phyloP scores from a whole-genome alignment of 768 basidiomycete species.

The Auricularia heimuer region DNA sequence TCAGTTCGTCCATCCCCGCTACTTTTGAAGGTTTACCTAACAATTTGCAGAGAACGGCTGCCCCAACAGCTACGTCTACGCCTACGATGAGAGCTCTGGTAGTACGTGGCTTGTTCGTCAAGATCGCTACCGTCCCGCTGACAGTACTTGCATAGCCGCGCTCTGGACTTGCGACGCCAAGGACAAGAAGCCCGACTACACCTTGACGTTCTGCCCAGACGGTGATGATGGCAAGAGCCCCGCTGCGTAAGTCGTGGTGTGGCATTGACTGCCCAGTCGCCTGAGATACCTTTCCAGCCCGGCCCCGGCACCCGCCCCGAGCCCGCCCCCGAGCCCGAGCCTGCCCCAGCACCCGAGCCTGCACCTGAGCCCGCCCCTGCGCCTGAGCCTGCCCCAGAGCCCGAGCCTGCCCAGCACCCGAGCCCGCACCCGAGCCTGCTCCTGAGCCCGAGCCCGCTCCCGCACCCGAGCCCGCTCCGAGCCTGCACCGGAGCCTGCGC shows the following conservation, averaged over 20 bases:
- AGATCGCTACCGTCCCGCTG: background rate
- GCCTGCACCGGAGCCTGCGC: background rate
- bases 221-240: background rate
- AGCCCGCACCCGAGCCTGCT: background rate
- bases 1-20: background rate
- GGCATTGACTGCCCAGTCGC: no score
- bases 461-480: background rate
- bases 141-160: background rate
- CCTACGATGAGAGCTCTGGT: constrained; percentile 7
- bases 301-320: background rate
- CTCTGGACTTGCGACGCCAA: constrained; percentile 5
- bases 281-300: background rate
- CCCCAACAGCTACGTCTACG: constrained; percentile 5
- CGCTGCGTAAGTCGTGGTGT: background rate
- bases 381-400: background rate
- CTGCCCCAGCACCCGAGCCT: background rate
- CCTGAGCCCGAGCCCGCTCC: background rate
- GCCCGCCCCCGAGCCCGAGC: background rate
- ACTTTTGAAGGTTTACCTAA: background rate
- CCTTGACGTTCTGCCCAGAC: background rate
- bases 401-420: background rate
- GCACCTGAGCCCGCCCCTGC: background rate
- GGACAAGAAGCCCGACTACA: background rate
- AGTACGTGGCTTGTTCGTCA: background rate
- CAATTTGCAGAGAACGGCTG: constrained; percentile 1